These are phyloP conservation scores for Macaranga tanarius DNA, from an alignment of 441 rosid species.

Conservation along the genomic window DNA sequence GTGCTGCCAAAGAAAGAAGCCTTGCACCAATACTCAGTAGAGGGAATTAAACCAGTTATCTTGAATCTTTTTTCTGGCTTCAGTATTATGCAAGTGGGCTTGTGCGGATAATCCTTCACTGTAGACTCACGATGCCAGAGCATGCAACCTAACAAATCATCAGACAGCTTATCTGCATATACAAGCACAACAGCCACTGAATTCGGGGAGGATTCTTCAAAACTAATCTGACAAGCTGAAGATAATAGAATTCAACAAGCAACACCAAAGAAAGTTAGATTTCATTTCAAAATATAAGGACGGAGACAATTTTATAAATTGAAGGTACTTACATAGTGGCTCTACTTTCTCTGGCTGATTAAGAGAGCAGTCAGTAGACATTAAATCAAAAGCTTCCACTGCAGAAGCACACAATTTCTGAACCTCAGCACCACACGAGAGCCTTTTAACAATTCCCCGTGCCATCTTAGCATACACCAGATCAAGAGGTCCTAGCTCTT, in stretches of 20 bases:
- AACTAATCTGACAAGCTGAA: constrained; percentile 41
- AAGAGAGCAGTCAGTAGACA: neutral
- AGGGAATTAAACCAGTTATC: constrained; percentile 54
- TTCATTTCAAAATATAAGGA: constrained; percentile 1
- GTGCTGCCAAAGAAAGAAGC: constrained; percentile 44
- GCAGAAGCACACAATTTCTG: constrained; percentile 74
- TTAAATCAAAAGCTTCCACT: constrained; percentile 51
- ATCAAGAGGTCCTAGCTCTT: constrained; percentile 76
- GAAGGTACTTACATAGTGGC: constrained; percentile 36
- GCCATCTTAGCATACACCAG: constrained; percentile 76
- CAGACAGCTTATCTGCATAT: constrained; percentile 33
- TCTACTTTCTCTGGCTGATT: constrained; percentile 23
- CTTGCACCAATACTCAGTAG: constrained; percentile 60
- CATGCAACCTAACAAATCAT: constrained; percentile 38
- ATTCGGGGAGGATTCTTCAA: constrained; percentile 59
- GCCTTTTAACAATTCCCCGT: constrained; percentile 81
- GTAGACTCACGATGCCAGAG: constrained; percentile 58
- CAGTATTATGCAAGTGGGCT: constrained; percentile 44
- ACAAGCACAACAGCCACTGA: constrained; percentile 51
- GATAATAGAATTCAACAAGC: constrained; percentile 23
- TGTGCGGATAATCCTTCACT: constrained; percentile 47
- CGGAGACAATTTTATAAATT: neutral
- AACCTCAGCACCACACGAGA: constrained; percentile 73
- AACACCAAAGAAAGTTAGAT: neutral
- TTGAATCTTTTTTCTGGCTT: constrained; percentile 50